Percentiles rank a stretch among this genome's conserved stretches.
These are phyloP conservation scores for Ambrosia artemisiifolia DNA, from an alignment of 129 eudicot genomes.

Conservation along the genomic window DNA sequence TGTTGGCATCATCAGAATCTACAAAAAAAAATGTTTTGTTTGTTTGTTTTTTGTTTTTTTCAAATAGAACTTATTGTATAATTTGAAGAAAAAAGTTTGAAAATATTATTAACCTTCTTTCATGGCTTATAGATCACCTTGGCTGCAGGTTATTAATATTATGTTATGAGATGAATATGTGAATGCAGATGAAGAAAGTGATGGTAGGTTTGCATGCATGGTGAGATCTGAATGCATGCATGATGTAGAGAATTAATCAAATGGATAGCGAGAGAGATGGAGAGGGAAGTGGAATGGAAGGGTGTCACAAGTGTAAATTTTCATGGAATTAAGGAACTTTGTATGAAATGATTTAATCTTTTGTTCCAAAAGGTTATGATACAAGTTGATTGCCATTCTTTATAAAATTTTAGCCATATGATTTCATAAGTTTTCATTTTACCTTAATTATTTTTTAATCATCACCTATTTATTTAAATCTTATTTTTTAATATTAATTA, in stretches of 20 bases:
- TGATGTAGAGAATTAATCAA: constrained; percentile 30
- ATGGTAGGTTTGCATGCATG: constrained; percentile 11
- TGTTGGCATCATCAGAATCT: constrained; percentile 19
- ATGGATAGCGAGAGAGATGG: constrained; percentile 31
- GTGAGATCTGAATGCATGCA: constrained; percentile 22
- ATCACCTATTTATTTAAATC: too few relatives aligned
- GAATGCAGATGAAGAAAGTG: constrained; percentile 16
- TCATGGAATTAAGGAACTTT: neutral
- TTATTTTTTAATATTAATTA: too few relatives aligned
- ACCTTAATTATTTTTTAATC: too few relatives aligned
- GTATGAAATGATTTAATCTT: neutral
- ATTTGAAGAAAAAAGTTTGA: neutral
- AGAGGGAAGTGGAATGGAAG: constrained; percentile 30
- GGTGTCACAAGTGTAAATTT: constrained; percentile 11
- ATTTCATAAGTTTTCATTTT: too few relatives aligned
- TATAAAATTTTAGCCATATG: neutral
- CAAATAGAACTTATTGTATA: neutral
- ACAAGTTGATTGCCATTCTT: neutral
- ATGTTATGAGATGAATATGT: constrained; percentile 20
- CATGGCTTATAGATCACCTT: constrained; percentile 10
- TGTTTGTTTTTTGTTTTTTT: neutral
- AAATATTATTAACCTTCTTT: neutral
- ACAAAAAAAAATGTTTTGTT: constrained; percentile 1
- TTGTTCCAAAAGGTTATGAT: neutral
- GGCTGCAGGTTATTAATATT: neutral